Evolutionary conservation across 306 rosid species (phyloP), one percentile per base, ranked within the genome.

Genomic region (Gastrolobium bilobum): DNA sequence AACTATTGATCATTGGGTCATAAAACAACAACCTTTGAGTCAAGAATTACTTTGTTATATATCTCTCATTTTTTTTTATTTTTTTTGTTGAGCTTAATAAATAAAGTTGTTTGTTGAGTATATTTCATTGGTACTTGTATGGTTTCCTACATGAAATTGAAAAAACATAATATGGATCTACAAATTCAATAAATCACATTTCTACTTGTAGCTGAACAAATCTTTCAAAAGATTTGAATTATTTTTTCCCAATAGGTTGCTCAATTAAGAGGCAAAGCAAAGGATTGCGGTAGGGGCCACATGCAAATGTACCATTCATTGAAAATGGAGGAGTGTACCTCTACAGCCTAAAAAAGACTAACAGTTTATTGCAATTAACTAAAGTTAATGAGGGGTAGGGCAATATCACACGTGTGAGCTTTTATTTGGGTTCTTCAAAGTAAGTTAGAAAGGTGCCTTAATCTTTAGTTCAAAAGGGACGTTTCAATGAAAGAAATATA

Each of bases 401-500:
- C 20, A 35, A 58, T 69, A 50, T 48, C 26, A 66, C 76, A 81
- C 84, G 84, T 65, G 79, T 47, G 40, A 56, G 64, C 5, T 47
- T 57, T 34, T 46, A 50, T 67, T 37, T 10, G 48, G 75, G 62
- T 31, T 62, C 40, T 80, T 52, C 47, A 66, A 75, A 82, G 59
- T 13, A 60, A 40, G 65, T 76, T 40, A 72, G 31, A 44, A 14
- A 73, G 52, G 68, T 74, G 57, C 48, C 54, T 13, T 71, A 65
- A 26, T 34, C 68, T 70, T 74, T 76, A 84, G 72, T 72, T 83
- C 59, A 85, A 85, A 86, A 90, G 88, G 84, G 91, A 85, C 92
- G 83, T 83, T 69, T 73, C 89, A 85, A 81, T 70, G 81, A 80
- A 83, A 82, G 71, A 86, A 79, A 88, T 60, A 67, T 92, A 90